A percentile compares a stretch with the other conserved stretches of the same genome.
Conservation (phyloP, 345 rosid genomes). For the Geranium rotundifolium region DNA sequence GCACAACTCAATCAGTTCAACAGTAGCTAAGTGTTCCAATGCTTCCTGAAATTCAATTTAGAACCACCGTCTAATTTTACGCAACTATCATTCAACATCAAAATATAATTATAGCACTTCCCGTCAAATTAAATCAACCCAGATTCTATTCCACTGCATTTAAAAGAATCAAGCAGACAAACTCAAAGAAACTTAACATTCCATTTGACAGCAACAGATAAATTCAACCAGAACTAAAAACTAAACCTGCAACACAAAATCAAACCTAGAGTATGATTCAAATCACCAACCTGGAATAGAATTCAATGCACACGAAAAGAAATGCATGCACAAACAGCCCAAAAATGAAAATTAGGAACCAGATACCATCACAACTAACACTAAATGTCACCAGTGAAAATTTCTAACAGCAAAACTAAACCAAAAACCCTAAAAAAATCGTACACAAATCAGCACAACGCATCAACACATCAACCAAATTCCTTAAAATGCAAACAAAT, state of each 20-base stretch:
- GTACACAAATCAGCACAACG: not conserved
- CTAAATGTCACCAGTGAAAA: not conserved
- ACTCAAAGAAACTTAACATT: no score
- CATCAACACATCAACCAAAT: not conserved
- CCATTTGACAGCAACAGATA: no score
- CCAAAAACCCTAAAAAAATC: not conserved
- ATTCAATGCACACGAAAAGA: not conserved
- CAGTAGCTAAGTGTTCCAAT: slow-evolving; percentile 60
- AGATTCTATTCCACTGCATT: no score
- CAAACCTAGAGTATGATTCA: not conserved
- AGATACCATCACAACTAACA: not conserved
- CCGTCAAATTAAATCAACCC: no score
- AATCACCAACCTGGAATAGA: not conserved
- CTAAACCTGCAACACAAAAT: no score
- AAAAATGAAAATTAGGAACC: not conserved
- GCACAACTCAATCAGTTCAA: slow-evolving; percentile 61
- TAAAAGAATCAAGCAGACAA: no score
- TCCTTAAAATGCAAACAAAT: not conserved
- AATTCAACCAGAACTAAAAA: no score
- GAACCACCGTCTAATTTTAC: not conserved
- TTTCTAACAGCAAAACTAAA: not conserved
- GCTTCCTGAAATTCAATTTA: slow-evolving; percentile 59
- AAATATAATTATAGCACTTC: no score
- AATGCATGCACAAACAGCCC: not conserved
- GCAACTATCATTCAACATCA: no score